Evolutionary conservation across 805 yeast genomes (phyloP).

Genomic region (Brettanomyces bruxellensis): DNA sequence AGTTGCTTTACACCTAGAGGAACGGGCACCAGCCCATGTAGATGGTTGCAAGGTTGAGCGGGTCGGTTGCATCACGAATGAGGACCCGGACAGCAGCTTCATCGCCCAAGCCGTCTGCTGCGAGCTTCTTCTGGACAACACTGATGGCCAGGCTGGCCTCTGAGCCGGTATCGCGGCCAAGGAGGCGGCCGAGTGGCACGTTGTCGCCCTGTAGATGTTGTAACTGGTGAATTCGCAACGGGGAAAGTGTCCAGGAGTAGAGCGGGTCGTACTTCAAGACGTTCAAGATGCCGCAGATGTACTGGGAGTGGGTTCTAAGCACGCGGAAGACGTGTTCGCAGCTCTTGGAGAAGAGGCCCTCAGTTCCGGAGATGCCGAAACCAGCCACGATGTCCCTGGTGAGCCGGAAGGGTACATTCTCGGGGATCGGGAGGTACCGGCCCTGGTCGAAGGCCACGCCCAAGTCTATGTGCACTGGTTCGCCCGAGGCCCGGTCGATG

Average conservation of each 20-base stretch:
- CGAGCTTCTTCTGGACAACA: conserved; percentile 62
- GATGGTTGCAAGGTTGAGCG: conserved; percentile 58
- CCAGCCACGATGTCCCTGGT: conserved; percentile 91
- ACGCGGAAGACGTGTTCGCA: conserved; percentile 69
- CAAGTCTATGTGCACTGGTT: conserved; percentile 90
- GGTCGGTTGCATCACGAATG: conserved; percentile 65
- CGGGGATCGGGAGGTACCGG: conserved; percentile 74
- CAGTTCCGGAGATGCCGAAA: conserved; percentile 77
- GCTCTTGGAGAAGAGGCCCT: conserved; percentile 65
- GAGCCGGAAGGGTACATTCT: conserved; percentile 85
- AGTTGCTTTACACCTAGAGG: too few species aligned
- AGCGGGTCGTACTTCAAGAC: conserved; percentile 89
- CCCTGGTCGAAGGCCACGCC: conserved; percentile 98
- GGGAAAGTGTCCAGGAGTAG: conserved; percentile 85
- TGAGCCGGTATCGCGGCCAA: conserved; percentile 29
- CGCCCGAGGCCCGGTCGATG: conserved; percentile 75
- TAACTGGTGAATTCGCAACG: conserved; percentile 48
- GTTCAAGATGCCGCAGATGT: conserved; percentile 72
- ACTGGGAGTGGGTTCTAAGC: conserved; percentile 53
- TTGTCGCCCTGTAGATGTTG: conserved; percentile 29
- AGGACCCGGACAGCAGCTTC: conserved; percentile 82
- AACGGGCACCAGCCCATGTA: conserved; percentile 85
- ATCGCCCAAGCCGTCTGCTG: conserved; percentile 57
- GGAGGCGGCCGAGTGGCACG: conserved; percentile 10
- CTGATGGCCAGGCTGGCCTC: conserved; percentile 77